These are phyloP conservation scores for Aspergillus funiculosus DNA, from an alignment of 495 filamentous ascomycete species.

Conservation along the genomic window DNA sequence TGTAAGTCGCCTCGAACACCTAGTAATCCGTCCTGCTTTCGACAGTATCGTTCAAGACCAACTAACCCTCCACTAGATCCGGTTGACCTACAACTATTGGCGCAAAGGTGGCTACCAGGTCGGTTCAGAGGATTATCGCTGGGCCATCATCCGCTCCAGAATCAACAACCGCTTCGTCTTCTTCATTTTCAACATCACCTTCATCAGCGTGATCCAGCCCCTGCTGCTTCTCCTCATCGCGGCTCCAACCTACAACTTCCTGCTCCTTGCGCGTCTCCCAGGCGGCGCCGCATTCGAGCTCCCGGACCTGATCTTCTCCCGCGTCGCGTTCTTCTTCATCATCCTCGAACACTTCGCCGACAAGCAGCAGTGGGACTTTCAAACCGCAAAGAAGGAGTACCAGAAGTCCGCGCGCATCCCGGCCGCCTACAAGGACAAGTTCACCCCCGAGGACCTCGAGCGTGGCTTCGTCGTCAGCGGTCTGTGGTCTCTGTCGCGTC, in stretches of 20 bases:
- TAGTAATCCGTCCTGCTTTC: slow-evolving; percentile 33
- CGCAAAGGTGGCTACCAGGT: slow-evolving; percentile 86
- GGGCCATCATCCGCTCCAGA: slow-evolving; percentile 53
- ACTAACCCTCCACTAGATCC: slow-evolving; percentile 39
- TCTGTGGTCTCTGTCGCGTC: slow-evolving; percentile 78
- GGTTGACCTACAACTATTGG: slow-evolving; percentile 96
- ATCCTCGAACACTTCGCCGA: slow-evolving; percentile 77
- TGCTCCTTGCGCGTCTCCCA: slow-evolving; percentile 49
- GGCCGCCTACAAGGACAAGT: slow-evolving; percentile 35
- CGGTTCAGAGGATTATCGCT: slow-evolving; percentile 92
- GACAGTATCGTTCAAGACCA: background rate
- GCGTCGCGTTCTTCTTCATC: slow-evolving; percentile 62
- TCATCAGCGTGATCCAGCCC: slow-evolving; percentile 82
- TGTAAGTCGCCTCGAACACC: no score
- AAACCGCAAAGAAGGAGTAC: slow-evolving; percentile 73
- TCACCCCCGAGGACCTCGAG: slow-evolving; percentile 69
- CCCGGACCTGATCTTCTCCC: slow-evolving; percentile 63
- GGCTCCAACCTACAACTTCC: slow-evolving; percentile 74
- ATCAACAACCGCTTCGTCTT: slow-evolving; percentile 54
- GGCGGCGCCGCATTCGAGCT: slow-evolving; percentile 40
- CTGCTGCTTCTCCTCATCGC: slow-evolving; percentile 62
- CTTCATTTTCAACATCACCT: slow-evolving; percentile 77
- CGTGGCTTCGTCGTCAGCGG: slow-evolving; percentile 85
- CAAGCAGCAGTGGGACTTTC: slow-evolving; percentile 90
- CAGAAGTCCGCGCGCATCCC: slow-evolving; percentile 64